Base-by-base conservation (phyloP, 345 rosid genomes). In the Schrenkiella parvula region DNA sequence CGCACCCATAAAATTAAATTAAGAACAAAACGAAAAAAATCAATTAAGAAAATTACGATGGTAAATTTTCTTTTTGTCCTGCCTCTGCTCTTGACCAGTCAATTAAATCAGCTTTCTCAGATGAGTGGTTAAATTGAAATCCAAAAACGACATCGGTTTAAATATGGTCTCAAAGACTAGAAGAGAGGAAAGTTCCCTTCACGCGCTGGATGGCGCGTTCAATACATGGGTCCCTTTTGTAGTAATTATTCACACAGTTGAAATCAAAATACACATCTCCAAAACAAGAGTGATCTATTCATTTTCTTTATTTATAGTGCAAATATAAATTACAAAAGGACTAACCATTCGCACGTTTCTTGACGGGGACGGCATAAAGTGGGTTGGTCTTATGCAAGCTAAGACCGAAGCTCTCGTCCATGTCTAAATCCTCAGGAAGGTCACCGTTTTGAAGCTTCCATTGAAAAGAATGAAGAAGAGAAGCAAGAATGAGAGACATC, bases 401-500 rank as follows among this genome's bases (percentile, higher is more conserved):
- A 17, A 34, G n/a, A 17, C 63, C 63, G 11, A 57, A 57, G 3
- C 26, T 57, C 43, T 34, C 28, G 4, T 57, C 63, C 43, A 34
- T 57, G 19, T 57, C 43, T n/a, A 57, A 4, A 17, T 57, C 61
- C 25, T 15, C n/a, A 15, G 7, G 25, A 17, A 18, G n/a, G 26
- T 15, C 41, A 10, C 14, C 57, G 35, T n/a, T 12, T 35, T 35
- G 4, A 25, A 52, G 18, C 6, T 26, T 52, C 43, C 63, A 57
- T 15, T 28, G 10, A 53, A 55, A 55, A 23, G 60, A 15, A 31
- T 15, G 17, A 15, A 55, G 7, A 82, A 35, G 80, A 70, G 56
- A 82, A 82, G 47, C 66, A 62, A 51, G 57, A 68, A 78, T 69
- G 15, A 74, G 18, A 32, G 65, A 1, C 22, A 55, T 13, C 0